phyloP scores from a whole-genome alignment of 2,329 filamentous ascomycete genomes.

The Lasiodiplodia theobromae region DNA sequence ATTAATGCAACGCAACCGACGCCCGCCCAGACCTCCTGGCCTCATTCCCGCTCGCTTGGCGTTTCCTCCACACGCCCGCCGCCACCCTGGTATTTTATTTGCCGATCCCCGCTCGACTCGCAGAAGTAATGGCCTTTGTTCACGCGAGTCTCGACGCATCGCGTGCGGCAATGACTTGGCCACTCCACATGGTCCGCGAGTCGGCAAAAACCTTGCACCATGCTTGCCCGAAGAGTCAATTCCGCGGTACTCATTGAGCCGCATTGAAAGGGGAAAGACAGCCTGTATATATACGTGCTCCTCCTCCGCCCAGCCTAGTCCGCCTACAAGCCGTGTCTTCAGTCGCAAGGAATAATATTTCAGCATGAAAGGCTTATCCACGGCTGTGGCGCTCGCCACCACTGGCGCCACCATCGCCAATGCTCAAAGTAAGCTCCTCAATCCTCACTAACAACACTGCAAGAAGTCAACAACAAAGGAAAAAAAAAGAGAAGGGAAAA shows the following conservation, averaged over 20 bases:
- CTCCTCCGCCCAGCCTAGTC: background rate
- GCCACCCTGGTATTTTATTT: background rate
- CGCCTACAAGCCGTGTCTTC: background rate
- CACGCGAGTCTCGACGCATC: background rate
- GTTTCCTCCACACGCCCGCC: background rate
- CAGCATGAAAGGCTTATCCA: conserved; percentile 1
- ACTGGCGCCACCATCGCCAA: background rate
- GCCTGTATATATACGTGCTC: background rate
- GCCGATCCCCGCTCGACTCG: background rate
- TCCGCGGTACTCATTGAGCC: background rate
- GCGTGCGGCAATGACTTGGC: background rate
- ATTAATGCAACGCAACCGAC: background rate
- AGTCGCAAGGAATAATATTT: background rate
- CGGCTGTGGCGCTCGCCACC: background rate
- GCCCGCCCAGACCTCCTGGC: conserved; percentile 6
- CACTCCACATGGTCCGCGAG: background rate
- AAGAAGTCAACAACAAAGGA: background rate
- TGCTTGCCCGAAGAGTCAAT: background rate
- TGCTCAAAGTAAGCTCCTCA: background rate
- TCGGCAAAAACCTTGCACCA: background rate
- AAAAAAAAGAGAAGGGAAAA: background rate
- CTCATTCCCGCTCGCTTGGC: conserved; percentile 14
- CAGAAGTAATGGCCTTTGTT: background rate
- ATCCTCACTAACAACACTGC: background rate
- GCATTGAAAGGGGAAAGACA: background rate